phyloP scores from a whole-genome alignment of 2,329 filamentous ascomycete species.

The Colletotrichum sidae region DNA sequence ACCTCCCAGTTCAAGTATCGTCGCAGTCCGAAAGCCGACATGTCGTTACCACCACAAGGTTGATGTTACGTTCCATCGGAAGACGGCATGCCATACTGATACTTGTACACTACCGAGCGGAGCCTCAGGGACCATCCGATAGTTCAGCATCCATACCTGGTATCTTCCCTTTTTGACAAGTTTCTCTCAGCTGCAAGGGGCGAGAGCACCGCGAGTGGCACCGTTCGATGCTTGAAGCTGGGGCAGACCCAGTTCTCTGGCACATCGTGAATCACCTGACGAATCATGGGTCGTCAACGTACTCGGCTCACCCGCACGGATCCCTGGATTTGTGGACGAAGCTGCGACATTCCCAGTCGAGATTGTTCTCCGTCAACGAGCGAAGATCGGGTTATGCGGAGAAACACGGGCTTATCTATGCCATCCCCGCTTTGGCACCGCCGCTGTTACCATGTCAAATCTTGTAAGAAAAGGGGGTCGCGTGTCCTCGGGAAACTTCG shows the following conservation, averaged over 20 bases:
- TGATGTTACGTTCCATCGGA: slow-evolving; percentile 35
- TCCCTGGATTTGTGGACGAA: slow-evolving; percentile 1
- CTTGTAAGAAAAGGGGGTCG: slow-evolving; percentile 13
- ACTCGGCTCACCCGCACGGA: slow-evolving; percentile 22
- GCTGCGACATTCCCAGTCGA: slow-evolving; percentile 4
- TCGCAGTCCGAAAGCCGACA: not conserved
- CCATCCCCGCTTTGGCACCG: slow-evolving; percentile 1
- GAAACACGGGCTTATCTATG: slow-evolving; percentile 26
- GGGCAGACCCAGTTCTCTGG: slow-evolving; percentile 29
- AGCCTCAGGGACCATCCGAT: slow-evolving; percentile 20
- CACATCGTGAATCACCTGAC: not conserved
- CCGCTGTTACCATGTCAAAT: slow-evolving; percentile 22
- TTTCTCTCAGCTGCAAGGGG: slow-evolving; percentile 8
- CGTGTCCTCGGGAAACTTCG: slow-evolving; percentile 4
- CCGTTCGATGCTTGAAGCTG: slow-evolving; percentile 15
- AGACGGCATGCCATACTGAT: slow-evolving; percentile 17
- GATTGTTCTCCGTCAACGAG: not conserved
- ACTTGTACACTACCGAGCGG: slow-evolving; percentile 10
- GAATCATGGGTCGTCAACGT: slow-evolving; percentile 8
- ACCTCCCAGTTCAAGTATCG: not conserved
- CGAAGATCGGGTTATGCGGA: slow-evolving; percentile 24
- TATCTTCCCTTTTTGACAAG: not conserved
- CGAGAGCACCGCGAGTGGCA: slow-evolving; percentile 10
- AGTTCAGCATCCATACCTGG: too few species aligned
- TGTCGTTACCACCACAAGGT: not conserved